Evolutionary conservation across 1,284 basidiomycete species (phyloP).

Genomic region (Cryptococcus sp.): DNA sequence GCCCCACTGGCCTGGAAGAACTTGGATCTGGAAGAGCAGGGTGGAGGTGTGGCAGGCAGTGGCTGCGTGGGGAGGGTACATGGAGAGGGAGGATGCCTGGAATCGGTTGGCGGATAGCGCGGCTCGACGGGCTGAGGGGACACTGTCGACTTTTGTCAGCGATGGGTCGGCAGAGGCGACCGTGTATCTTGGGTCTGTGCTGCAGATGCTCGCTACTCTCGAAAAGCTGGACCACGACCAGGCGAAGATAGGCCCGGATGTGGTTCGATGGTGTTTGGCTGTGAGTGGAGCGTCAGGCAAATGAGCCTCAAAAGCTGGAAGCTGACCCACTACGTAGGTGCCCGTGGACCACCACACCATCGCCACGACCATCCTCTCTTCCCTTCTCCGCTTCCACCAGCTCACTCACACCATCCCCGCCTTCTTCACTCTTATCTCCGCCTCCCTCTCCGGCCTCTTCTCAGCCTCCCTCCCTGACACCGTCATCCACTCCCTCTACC

Average conservation of each 20-base stretch:
- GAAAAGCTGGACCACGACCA: conserved; percentile 35
- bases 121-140: conserved; percentile 15
- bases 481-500: conserved; percentile 24
- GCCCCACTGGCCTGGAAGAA: conserved; percentile 1
- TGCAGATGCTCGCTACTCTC: conserved; percentile 17
- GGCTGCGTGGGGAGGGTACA: conserved; percentile 42
- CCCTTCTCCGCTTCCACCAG: conserved; percentile 28
- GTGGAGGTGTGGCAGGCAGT: conserved; percentile 29
- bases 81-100: conserved; percentile 37
- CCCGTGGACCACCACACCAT: conserved; percentile 6
- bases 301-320: neutral
- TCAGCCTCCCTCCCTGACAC: conserved; percentile 15
- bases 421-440: conserved; percentile 24
- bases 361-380: conserved; percentile 21
- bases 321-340: conserved; percentile 9
- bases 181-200: conserved; percentile 12
- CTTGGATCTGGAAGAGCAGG: conserved; percentile 18
- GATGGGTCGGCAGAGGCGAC: conserved; percentile 17
- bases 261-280: conserved; percentile 37
- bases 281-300: conserved; percentile 14
- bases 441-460: conserved; percentile 22
- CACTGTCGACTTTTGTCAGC: conserved; percentile 8
- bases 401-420: conserved; percentile 31
- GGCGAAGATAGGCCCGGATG: conserved; percentile 21
- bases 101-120: conserved; percentile 21